These are phyloP conservation scores for Penicillium corylophilum DNA, from an alignment of 2,329 filamentous ascomycete species.

Conservation along the genomic window DNA sequence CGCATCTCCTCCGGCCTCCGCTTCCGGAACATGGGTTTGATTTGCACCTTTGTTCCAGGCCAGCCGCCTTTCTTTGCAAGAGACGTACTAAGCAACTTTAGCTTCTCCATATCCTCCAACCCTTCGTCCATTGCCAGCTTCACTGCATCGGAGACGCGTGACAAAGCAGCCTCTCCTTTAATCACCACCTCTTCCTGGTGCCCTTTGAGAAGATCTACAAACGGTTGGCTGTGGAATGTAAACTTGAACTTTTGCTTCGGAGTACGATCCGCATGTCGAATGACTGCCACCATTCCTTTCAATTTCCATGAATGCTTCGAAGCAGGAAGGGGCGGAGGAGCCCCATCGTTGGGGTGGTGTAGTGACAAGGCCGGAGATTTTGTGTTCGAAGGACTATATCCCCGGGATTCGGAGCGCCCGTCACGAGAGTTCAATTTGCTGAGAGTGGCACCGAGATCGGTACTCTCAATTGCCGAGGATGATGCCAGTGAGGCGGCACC, in stretches of 20 bases:
- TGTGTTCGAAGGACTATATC: constrained; percentile 24
- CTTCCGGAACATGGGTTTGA: constrained; percentile 98
- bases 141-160: constrained; percentile 86
- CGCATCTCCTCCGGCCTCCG: constrained; percentile 65
- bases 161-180: constrained; percentile 84
- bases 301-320: constrained; percentile 96
- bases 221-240: constrained; percentile 94
- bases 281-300: constrained; percentile 95
- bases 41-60: constrained; percentile 96
- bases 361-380: constrained; percentile 28
- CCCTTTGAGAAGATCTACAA: constrained; percentile 89
- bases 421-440: constrained; percentile 24
- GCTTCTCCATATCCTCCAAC: constrained; percentile 80
- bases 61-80: constrained; percentile 89
- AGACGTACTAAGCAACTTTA: constrained; percentile 81
- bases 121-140: constrained; percentile 74
- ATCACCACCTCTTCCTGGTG: constrained; percentile 95
- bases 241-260: constrained; percentile 99
- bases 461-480: constrained; percentile 33
- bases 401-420: constrained; percentile 17
- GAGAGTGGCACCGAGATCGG: constrained; percentile 21
- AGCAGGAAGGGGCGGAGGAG: constrained; percentile 58
- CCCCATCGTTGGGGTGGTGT: constrained; percentile 26
- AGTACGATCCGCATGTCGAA: constrained; percentile 93
- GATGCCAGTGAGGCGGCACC: constrained; percentile 33